These are phyloP conservation scores for Sporothrix variecibatus DNA, from an alignment of 2,329 filamentous ascomycete species.

Conservation along the genomic window DNA sequence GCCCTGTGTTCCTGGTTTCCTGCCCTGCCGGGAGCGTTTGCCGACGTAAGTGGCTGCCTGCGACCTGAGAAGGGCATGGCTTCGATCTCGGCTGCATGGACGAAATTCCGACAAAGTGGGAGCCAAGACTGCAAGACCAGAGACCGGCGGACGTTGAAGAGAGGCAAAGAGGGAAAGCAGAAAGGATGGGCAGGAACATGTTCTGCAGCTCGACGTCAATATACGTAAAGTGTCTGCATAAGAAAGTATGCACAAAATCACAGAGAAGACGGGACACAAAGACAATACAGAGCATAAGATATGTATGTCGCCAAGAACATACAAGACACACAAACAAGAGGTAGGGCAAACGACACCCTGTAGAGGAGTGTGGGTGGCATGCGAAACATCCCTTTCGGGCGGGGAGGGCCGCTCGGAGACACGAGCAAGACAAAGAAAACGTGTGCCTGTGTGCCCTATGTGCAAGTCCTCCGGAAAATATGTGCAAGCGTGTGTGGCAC, in stretches of 20 bases:
- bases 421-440: not conserved
- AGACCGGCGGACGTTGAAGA: not conserved
- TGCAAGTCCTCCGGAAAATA: not conserved
- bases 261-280: not conserved
- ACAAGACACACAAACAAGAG: not conserved
- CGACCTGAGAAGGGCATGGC: slow-evolving; percentile 15
- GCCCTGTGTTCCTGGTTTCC: not conserved
- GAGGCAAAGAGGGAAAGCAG: not conserved
- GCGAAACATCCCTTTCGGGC: slow-evolving; percentile 5
- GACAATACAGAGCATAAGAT: not conserved
- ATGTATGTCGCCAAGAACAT: not conserved
- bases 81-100: slow-evolving; percentile 16
- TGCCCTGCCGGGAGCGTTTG: slow-evolving; percentile 1
- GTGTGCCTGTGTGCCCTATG: not conserved
- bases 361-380: not conserved
- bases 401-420: slow-evolving; percentile 16
- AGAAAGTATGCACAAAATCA: not conserved
- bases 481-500: not conserved
- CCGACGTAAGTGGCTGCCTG: slow-evolving; percentile 23
- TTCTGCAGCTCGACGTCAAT: not conserved
- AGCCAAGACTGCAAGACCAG: not conserved
- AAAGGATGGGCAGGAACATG: not conserved
- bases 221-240: not conserved
- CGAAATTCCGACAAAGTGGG: slow-evolving; percentile 1
- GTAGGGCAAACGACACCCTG: not conserved